A percentile compares a stretch with the other conserved stretches of the same genome.
Conservation (phyloP, 2,329 filamentous ascomycete species). For the Akanthomyces uredinophilus region DNA sequence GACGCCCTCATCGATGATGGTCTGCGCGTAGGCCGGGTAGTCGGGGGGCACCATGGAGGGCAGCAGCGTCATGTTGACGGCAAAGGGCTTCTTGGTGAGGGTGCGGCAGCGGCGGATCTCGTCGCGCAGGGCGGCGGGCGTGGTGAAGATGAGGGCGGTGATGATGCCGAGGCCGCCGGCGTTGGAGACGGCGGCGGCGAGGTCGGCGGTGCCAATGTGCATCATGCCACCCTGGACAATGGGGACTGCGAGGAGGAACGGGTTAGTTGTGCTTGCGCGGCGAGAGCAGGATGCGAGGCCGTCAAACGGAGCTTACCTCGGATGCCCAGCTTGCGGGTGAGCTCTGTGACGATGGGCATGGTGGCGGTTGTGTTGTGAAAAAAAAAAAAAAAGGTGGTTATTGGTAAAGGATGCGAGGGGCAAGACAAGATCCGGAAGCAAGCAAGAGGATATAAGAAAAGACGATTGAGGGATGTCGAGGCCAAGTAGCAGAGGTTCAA, state of each 20-base stretch:
- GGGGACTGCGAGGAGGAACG: constrained; percentile 50
- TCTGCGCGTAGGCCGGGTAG: constrained; percentile 86
- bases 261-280: not conserved
- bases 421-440: not conserved
- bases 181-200: constrained; percentile 71
- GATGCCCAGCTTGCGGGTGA: constrained; percentile 55
- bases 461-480: not conserved
- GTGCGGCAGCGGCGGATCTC: constrained; percentile 84
- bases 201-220: constrained; percentile 76
- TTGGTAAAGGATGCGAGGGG: not conserved
- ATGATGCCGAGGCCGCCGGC: constrained; percentile 79
- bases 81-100: constrained; percentile 78
- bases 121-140: constrained; percentile 83
- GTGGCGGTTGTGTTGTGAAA: constrained; percentile 17
- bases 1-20: constrained; percentile 89
- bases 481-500: not conserved
- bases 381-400: not conserved
- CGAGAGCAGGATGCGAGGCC: no score
- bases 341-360: constrained; percentile 55
- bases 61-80: constrained; percentile 90
- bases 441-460: not conserved
- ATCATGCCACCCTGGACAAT: constrained; percentile 85
- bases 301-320: constrained; percentile 29
- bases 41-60: constrained; percentile 85
- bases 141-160: constrained; percentile 87